These are phyloP conservation scores for Saccharum officinarum DNA, from an alignment of 176 grass and related monocot species.

Conservation along the genomic window DNA sequence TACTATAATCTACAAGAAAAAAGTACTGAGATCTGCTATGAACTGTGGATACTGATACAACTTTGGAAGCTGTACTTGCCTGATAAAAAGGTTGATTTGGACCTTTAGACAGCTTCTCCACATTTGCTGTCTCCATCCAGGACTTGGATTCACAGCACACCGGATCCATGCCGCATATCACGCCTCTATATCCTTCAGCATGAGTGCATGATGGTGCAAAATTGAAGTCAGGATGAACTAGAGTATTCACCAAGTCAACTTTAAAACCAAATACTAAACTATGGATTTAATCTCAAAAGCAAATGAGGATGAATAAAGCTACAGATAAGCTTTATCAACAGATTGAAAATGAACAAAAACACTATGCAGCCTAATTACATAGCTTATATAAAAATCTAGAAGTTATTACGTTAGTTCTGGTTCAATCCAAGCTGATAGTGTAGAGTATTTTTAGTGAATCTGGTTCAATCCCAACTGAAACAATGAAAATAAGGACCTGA, in stretches of 20 bases:
- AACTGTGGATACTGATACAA: slow-evolving; percentile 10
- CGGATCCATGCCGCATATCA: slow-evolving; percentile 99
- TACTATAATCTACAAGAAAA: neutral
- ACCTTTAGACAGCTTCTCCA: slow-evolving; percentile 76
- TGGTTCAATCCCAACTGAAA: neutral
- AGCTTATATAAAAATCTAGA: neutral
- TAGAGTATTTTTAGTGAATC: neutral
- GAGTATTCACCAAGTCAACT: neutral
- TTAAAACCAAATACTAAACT: slow-evolving; percentile 12
- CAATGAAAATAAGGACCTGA: neutral
- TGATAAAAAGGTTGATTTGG: slow-evolving; percentile 99
- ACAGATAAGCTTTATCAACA: neutral
- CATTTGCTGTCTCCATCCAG: slow-evolving; percentile 90
- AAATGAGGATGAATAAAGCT: slow-evolving; percentile 27
- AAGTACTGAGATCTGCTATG: slow-evolving; percentile 4
- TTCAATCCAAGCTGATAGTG: neutral
- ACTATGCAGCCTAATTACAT: neutral
- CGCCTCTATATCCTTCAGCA: slow-evolving; percentile 88
- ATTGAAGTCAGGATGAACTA: slow-evolving; percentile 19
- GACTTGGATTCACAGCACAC: slow-evolving; percentile 93
- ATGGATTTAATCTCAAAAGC: neutral
- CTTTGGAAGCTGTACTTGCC: slow-evolving; percentile 39
- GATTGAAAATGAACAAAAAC: neutral
- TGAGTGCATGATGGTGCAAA: slow-evolving; percentile 15
- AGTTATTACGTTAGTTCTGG: neutral